A percentile compares a stretch with the other conserved stretches of the same genome.
phyloP scores from a whole-genome alignment of 495 filamentous ascomycete species.

The Penicillium chermesinum region DNA sequence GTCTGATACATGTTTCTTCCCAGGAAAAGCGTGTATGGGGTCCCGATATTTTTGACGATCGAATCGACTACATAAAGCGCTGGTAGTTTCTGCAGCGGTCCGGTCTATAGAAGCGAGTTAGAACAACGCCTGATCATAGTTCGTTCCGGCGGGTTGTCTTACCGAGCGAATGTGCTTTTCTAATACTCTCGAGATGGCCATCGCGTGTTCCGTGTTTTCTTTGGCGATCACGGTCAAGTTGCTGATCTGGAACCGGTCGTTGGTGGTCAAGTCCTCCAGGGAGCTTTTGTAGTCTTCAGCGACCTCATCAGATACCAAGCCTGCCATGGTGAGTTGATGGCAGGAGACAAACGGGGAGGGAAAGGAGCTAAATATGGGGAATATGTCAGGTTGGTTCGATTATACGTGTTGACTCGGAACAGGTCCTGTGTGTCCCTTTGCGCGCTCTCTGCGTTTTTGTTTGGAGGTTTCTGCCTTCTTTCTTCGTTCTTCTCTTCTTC shows the following conservation, averaged over 20 bases:
- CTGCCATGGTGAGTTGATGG: conserved; percentile 57
- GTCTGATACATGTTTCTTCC: conserved; percentile 85
- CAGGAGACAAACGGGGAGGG: neutral
- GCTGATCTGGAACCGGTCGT: conserved; percentile 88
- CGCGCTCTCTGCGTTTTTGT: conserved; percentile 8
- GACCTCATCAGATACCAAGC: conserved; percentile 75
- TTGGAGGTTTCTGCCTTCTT: conserved; percentile 11
- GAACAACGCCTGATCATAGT: conserved; percentile 10
- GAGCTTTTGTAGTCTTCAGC: conserved; percentile 93
- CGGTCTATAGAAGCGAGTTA: conserved; percentile 57
- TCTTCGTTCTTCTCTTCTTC: conserved; percentile 12
- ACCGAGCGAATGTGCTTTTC: conserved; percentile 91
- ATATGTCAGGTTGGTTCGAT: neutral
- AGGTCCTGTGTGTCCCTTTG: neutral
- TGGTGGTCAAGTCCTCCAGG: conserved; percentile 81
- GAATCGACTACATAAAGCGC: conserved; percentile 98
- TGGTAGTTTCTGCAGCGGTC: conserved; percentile 80
- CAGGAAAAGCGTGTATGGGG: conserved; percentile 91
- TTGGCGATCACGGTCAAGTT: conserved; percentile 94
- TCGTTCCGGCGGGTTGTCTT: conserved; percentile 39
- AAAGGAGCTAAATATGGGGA: neutral
- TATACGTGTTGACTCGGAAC: neutral
- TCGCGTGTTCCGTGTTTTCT: conserved; percentile 91
- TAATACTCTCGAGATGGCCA: conserved; percentile 81
- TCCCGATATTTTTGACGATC: conserved; percentile 97